Conservation (phyloP, 2,329 filamentous ascomycete species). For the Cordyceps javanica region DNA sequence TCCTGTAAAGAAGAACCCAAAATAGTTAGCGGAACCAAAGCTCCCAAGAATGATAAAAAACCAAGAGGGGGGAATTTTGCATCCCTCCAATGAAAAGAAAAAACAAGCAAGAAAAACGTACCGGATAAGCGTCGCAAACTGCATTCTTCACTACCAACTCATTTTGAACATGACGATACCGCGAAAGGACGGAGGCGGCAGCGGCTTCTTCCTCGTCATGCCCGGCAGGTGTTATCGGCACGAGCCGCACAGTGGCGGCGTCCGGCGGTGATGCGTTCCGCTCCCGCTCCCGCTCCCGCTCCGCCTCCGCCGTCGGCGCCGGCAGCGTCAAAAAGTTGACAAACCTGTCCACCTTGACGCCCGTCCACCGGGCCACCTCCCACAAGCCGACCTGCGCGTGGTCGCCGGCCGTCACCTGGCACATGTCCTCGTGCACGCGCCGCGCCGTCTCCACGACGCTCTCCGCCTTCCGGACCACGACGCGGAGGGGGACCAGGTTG, state of each 20-base stretch:
- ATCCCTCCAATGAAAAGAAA: too few species aligned
- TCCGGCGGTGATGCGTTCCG: too few species aligned
- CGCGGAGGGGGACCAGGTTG: slow-evolving; percentile 67
- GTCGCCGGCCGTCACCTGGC: slow-evolving; percentile 45
- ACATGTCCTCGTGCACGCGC: slow-evolving; percentile 62
- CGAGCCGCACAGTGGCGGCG: neutral
- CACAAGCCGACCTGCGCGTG: slow-evolving; percentile 56
- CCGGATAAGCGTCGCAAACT: slow-evolving; percentile 21
- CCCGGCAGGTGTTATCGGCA: neutral
- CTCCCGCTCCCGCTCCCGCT: too few species aligned
- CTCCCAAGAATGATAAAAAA: too few species aligned
- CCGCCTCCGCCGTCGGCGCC: neutral
- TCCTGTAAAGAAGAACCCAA: too few species aligned
- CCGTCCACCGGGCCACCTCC: slow-evolving; percentile 72
- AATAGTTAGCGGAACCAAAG: too few species aligned
- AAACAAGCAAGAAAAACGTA: slow-evolving; percentile 18
- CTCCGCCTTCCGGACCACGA: slow-evolving; percentile 30
- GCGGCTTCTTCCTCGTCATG: neutral
- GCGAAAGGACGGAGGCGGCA: neutral
- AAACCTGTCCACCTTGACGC: slow-evolving; percentile 61
- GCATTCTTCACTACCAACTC: slow-evolving; percentile 18
- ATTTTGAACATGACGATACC: neutral
- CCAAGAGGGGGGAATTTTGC: too few species aligned
- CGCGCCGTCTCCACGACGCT: slow-evolving; percentile 46
- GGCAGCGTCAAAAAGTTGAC: slow-evolving; percentile 72